Percentiles rank a stretch among this genome's conserved stretches.
Conservation (phyloP, 495 filamentous ascomycete species). For the Neurospora sublineolata region DNA sequence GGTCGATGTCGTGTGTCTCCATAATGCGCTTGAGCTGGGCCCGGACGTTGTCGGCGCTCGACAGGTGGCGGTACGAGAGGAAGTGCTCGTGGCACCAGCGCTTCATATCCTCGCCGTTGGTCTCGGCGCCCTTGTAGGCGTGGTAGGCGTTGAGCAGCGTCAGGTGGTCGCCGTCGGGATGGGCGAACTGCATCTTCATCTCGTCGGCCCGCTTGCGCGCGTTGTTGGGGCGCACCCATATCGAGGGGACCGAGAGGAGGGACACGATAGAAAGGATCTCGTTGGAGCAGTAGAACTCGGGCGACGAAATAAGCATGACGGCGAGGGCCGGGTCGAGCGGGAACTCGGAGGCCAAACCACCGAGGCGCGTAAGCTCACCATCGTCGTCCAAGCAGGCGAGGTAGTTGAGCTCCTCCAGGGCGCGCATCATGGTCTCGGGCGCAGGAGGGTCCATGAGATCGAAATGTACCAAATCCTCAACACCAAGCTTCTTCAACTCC, state of each 20-base stretch:
- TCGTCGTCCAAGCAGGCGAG: slow-evolving; percentile 94
- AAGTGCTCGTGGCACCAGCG: slow-evolving; percentile 98
- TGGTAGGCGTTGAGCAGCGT: slow-evolving; percentile 97
- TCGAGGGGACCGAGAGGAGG: slow-evolving; percentile 85
- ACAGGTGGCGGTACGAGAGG: slow-evolving; percentile 76
- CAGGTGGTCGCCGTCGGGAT: slow-evolving; percentile 87
- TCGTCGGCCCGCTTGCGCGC: slow-evolving; percentile 89
- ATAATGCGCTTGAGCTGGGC: slow-evolving; percentile 87
- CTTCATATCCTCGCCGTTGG: slow-evolving; percentile 59
- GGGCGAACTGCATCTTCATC: slow-evolving; percentile 90
- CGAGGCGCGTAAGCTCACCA: slow-evolving; percentile 76
- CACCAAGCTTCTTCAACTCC: slow-evolving; percentile 93
- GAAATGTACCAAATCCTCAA: slow-evolving; percentile 95
- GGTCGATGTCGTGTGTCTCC: slow-evolving; percentile 76
- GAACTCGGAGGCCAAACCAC: slow-evolving; percentile 85
- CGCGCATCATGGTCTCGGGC: slow-evolving; percentile 97
- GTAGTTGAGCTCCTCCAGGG: slow-evolving; percentile 95
- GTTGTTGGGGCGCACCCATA: slow-evolving; percentile 79
- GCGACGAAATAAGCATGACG: slow-evolving; percentile 95
- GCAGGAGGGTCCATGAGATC: slow-evolving; percentile 98
- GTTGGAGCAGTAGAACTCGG: slow-evolving; percentile 97
- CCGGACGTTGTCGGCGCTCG: slow-evolving; percentile 89
- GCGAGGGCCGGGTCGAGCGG: slow-evolving; percentile 90
- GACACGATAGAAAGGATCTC: slow-evolving; percentile 94
- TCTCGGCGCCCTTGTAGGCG: slow-evolving; percentile 70